phyloP scores from a whole-genome alignment of 2,329 filamentous ascomycete species.

The Aspergillus chevalieri region DNA sequence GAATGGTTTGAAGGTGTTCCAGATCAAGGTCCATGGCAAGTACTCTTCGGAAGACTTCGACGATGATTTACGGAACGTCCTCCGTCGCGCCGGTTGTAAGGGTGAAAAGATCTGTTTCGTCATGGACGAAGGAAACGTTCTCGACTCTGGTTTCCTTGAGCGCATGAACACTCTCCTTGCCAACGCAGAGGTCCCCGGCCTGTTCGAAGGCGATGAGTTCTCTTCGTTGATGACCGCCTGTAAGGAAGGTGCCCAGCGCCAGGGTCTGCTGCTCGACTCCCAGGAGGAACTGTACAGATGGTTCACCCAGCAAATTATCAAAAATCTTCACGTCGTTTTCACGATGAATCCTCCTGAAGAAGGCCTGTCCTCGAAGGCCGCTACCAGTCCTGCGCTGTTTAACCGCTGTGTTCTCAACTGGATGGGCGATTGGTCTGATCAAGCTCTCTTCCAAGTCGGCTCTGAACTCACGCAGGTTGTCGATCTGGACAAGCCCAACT shows the following conservation, averaged over 20 bases:
- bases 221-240: constrained; percentile 98
- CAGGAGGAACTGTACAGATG: constrained; percentile 99
- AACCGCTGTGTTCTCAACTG: constrained; percentile 99
- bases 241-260: constrained; percentile 94
- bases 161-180: constrained; percentile 98
- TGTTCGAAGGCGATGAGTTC: constrained; percentile 98
- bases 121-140: constrained; percentile 98
- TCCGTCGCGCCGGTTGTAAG: constrained; percentile 91
- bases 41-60: constrained; percentile 99
- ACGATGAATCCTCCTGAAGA: constrained; percentile 99
- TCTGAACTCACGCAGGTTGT: constrained; percentile 94
- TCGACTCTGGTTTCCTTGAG: constrained; percentile 97
- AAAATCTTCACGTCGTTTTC: constrained; percentile 98
- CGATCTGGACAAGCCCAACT: constrained; percentile 83
- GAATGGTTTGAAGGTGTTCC: constrained; percentile 98
- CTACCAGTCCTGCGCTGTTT: constrained; percentile 95
- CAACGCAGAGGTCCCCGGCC: constrained; percentile 97
- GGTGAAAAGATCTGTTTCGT: constrained; percentile 99
- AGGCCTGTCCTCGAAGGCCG: constrained; percentile 89
- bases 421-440: constrained; percentile 99
- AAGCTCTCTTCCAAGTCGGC: constrained; percentile 95
- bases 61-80: constrained; percentile 88
- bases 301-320: constrained; percentile 99
- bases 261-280: constrained; percentile 90
- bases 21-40: constrained; percentile 99